phyloP scores from a whole-genome alignment of 202 grass and related monocot genomes.

The Alloteropsis angusta region DNA sequence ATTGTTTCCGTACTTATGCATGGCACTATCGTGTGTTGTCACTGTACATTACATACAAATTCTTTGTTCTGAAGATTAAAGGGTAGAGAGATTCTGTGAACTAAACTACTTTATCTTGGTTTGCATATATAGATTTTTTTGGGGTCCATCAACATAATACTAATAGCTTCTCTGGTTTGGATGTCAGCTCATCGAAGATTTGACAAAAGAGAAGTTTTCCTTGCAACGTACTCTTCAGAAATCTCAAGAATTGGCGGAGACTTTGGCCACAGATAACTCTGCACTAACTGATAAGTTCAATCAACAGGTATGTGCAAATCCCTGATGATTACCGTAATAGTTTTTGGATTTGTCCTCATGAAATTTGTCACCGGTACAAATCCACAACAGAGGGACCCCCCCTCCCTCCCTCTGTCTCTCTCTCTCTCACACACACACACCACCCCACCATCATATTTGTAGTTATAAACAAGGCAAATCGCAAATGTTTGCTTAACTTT shows the following conservation, averaged over 20 bases:
- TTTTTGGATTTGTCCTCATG: constrained; percentile 4
- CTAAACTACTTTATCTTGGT: constrained; percentile 5
- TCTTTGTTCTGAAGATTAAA: neutral
- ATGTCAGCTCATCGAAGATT: constrained; percentile 88
- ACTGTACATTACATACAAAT: neutral
- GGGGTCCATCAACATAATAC: neutral
- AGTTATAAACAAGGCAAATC: neutral
- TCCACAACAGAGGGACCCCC: neutral
- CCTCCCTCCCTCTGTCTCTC: too few species aligned
- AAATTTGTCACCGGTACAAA: neutral
- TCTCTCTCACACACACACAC: too few species aligned
- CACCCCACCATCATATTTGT: neutral
- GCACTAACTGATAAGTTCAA: constrained; percentile 94
- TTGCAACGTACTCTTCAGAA: constrained; percentile 83
- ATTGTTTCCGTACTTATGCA: neutral
- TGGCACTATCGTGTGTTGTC: neutral
- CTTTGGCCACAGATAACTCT: constrained; percentile 83
- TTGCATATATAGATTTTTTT: neutral
- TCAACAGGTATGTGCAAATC: constrained; percentile 57
- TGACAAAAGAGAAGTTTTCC: constrained; percentile 94
- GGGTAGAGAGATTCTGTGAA: neutral
- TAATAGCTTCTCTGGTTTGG: constrained; percentile 32
- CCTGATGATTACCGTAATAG: neutral
- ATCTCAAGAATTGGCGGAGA: constrained; percentile 66
- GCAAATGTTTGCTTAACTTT: constrained; percentile 13